Percentiles rank a stretch among this genome's conserved stretches.
These are phyloP conservation scores for Moesziomyces sp. DNA, from an alignment of 1,284 basidiomycete species.

Conservation along the genomic window DNA sequence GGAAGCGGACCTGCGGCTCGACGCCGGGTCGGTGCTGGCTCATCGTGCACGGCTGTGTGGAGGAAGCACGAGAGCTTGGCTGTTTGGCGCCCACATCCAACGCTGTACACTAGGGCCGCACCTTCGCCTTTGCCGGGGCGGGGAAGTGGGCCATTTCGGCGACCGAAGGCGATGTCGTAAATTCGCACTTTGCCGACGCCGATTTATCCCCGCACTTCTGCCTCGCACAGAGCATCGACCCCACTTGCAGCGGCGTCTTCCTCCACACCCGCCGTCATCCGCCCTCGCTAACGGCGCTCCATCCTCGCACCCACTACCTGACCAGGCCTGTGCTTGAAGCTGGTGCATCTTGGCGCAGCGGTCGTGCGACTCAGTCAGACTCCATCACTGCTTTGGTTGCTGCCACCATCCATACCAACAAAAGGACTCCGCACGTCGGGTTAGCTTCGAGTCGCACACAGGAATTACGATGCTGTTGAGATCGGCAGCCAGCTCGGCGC, in stretches of 20 bases:
- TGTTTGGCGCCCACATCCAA: too few species aligned
- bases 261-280: neutral
- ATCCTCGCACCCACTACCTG: neutral
- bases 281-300: too few species aligned
- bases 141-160: constrained; percentile 3
- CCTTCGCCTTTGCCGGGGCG: constrained; percentile 2
- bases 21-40: too few species aligned
- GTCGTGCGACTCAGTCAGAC: too few species aligned
- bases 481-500: neutral
- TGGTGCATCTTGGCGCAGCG: neutral
- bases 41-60: too few species aligned
- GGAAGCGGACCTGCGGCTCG: too few species aligned
- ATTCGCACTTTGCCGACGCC: constrained; percentile 11
- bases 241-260: neutral
- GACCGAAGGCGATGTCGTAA: constrained; percentile 10
- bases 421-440: too few species aligned
- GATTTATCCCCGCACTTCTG: constrained; percentile 16
- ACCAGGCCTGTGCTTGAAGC: neutral
- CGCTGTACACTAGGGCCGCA: too few species aligned
- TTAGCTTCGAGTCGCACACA: too few species aligned
- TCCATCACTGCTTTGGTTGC: too few species aligned
- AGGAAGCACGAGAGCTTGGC: too few species aligned
- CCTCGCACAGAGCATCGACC: neutral
- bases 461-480: constrained; percentile 12
- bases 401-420: too few species aligned